A percentile compares a stretch with the other conserved stretches of the same genome.
These are phyloP conservation scores for Pseudoneurospora amorphoporcata DNA, from an alignment of 495 filamentous ascomycete species.

Conservation along the genomic window DNA sequence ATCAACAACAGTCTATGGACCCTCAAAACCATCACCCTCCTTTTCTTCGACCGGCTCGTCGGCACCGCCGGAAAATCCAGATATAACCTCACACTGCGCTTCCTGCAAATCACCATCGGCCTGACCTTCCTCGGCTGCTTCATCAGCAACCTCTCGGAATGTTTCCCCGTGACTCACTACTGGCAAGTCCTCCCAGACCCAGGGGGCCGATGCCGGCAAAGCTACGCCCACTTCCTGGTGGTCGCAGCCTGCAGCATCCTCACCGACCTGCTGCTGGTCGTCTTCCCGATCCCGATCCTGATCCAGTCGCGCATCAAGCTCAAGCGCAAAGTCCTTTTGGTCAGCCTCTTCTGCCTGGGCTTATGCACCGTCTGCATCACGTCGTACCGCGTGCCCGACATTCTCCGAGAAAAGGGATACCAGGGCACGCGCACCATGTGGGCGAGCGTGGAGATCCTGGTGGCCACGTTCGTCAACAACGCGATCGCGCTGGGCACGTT, in stretches of 20 bases:
- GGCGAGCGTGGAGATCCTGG: constrained; percentile 65
- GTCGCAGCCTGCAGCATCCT: constrained; percentile 72
- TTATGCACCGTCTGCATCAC: constrained; percentile 62
- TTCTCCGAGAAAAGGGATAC: constrained; percentile 48
- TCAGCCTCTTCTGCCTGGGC: constrained; percentile 66
- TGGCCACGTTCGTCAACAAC: constrained; percentile 66
- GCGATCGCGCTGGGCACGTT: constrained; percentile 70
- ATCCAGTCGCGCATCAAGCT: constrained; percentile 54
- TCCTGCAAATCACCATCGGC: constrained; percentile 60
- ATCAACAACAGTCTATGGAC: constrained; percentile 63
- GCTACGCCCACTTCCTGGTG: constrained; percentile 69
- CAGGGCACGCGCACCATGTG: constrained; percentile 67
- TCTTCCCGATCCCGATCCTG: constrained; percentile 82
- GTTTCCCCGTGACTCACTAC: constrained; percentile 70
- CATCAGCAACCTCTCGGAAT: constrained; percentile 73
- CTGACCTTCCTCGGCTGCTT: constrained; percentile 67
- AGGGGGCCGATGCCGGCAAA: constrained; percentile 68
- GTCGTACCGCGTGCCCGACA: constrained; percentile 60
- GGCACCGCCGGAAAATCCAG: constrained; percentile 50
- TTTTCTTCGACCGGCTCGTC: constrained; percentile 75
- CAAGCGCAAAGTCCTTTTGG: constrained; percentile 52
- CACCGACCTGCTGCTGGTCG: constrained; percentile 76
- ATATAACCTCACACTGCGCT: constrained; percentile 53
- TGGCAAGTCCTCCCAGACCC: constrained; percentile 89
- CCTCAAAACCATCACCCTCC: constrained; percentile 77